Evolutionary conservation across 495 filamentous ascomycete genomes (phyloP).

Genomic region (Penicillium canariense): DNA sequence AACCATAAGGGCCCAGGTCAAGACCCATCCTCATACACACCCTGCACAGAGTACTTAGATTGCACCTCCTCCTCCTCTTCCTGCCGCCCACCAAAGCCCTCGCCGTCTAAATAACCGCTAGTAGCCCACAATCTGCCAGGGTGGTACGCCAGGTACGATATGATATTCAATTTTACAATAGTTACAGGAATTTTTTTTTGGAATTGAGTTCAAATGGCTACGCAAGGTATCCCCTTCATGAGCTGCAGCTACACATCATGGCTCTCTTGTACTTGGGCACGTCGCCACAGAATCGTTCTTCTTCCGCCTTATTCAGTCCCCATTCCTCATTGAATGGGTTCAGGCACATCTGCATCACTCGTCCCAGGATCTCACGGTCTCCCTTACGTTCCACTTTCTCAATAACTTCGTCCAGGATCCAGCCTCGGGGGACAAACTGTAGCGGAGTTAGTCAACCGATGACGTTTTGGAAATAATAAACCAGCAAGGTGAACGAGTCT

Average conservation of each 20-base stretch:
- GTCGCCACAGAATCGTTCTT: slow-evolving; percentile 82
- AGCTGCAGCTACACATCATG: slow-evolving; percentile 88
- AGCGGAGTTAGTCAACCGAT: slow-evolving; percentile 1
- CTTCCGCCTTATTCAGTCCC: slow-evolving; percentile 66
- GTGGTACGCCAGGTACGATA: too few relatives aligned
- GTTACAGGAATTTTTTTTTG: too few relatives aligned
- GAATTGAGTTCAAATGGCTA: too few relatives aligned
- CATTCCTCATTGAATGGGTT: slow-evolving; percentile 83
- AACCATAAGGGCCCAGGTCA: too few relatives aligned
- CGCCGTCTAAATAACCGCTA: too few relatives aligned
- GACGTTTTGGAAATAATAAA: background rate
- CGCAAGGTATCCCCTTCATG: slow-evolving; percentile 31
- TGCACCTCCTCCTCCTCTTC: too few relatives aligned
- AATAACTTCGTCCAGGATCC: slow-evolving; percentile 94
- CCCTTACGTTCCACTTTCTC: slow-evolving; percentile 78
- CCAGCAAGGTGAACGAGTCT: slow-evolving; percentile 9
- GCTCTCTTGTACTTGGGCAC: slow-evolving; percentile 73
- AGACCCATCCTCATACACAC: too few relatives aligned
- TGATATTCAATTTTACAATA: too few relatives aligned
- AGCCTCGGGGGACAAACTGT: slow-evolving; percentile 76
- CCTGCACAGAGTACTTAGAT: too few relatives aligned
- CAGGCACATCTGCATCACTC: slow-evolving; percentile 75
- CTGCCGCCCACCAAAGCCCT: too few relatives aligned
- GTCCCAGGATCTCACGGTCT: slow-evolving; percentile 71
- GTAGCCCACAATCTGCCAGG: too few relatives aligned